Evolutionary conservation across 2,329 filamentous ascomycete species (phyloP).

Genomic region (Sporothrix globosa): DNA sequence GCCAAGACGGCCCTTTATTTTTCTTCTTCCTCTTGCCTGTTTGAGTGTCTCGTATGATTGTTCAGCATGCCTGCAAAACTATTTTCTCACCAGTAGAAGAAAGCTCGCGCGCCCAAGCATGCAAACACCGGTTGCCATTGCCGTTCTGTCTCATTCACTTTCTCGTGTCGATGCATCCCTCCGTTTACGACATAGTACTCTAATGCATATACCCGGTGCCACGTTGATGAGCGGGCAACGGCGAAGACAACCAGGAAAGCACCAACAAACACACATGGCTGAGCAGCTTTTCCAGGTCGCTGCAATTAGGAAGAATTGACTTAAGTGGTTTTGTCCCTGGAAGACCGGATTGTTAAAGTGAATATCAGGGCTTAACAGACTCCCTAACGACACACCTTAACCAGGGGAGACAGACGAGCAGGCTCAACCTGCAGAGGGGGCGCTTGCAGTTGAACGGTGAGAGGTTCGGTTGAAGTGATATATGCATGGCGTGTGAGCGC

Average conservation of each 20-base stretch:
- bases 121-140: background rate
- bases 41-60: background rate
- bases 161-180: background rate
- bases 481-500: background rate
- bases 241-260: background rate
- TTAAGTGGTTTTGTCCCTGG: background rate
- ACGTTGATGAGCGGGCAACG: background rate
- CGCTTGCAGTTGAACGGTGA: conserved; percentile 14
- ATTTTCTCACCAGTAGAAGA: conserved; percentile 9
- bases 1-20: background rate
- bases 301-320: conserved; percentile 17
- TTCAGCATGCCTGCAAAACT: background rate
- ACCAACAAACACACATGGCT: background rate
- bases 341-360: background rate
- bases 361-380: conserved; percentile 16
- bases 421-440: background rate
- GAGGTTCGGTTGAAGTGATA: conserved; percentile 18
- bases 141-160: background rate
- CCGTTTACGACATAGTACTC: background rate
- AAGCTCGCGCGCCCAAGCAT: background rate
- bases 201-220: conserved; percentile 13
- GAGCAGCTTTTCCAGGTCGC: background rate
- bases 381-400: background rate
- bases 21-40: background rate
- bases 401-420: background rate